Conservation (phyloP, 2,329 filamentous ascomycete species). For the Ophiostoma pallidulum region DNA sequence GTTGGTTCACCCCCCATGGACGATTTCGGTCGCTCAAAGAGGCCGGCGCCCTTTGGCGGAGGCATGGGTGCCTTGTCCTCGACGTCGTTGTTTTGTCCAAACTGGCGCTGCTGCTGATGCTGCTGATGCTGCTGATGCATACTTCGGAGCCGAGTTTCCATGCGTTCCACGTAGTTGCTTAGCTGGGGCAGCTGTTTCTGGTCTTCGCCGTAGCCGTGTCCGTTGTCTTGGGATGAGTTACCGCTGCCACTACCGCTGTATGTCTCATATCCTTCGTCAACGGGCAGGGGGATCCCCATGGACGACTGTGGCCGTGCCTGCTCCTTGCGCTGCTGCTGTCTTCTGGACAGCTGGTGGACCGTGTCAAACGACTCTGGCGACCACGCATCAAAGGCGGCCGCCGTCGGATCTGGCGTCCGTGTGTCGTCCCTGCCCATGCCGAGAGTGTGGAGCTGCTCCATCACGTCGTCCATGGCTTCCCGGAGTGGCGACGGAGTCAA, state of each 20-base stretch:
- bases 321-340: constrained; percentile 23
- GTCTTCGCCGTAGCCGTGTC: constrained; percentile 33
- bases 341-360: constrained; percentile 33
- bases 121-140: constrained; percentile 51
- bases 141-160: constrained; percentile 72
- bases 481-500: constrained; percentile 85
- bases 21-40: constrained; percentile 48
- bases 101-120: not conserved
- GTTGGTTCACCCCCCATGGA: constrained; percentile 38
- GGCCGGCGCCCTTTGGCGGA: constrained; percentile 34
- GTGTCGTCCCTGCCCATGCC: constrained; percentile 46
- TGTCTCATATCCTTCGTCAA: constrained; percentile 53
- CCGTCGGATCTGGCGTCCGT: constrained; percentile 37
- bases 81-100: constrained; percentile 19
- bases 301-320: constrained; percentile 58
- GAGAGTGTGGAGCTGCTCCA: constrained; percentile 88
- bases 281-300: constrained; percentile 51
- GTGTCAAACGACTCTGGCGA: constrained; percentile 77
- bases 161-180: constrained; percentile 79
- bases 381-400: constrained; percentile 62
- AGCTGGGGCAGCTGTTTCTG: constrained; percentile 58
- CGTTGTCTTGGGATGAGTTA: constrained; percentile 39
- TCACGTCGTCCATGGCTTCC: constrained; percentile 96
- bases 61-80: constrained; percentile 44
- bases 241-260: constrained; percentile 37